Evolutionary conservation across 345 rosid genomes (phyloP).

Genomic region (Lumnitzera racemosa): DNA sequence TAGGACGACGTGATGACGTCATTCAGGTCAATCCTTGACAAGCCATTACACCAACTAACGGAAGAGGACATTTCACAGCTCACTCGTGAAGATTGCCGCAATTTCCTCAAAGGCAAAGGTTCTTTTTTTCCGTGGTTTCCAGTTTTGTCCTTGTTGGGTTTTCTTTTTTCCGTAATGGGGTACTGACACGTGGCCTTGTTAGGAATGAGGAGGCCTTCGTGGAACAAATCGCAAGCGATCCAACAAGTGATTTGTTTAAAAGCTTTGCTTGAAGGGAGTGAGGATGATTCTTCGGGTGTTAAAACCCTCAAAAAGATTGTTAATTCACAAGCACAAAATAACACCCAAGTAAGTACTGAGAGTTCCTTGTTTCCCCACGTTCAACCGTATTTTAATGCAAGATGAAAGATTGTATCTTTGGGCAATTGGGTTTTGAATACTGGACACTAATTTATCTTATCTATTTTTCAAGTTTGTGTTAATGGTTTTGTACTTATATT

Average conservation of each 20-base stretch:
- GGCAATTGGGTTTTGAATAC: too few species aligned
- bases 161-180: slow-evolving; percentile 9
- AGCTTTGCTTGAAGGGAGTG: slow-evolving; percentile 59
- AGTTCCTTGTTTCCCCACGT: too few species aligned
- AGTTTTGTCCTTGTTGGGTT: background rate
- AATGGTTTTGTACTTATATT: too few species aligned
- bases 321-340: too few species aligned
- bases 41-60: slow-evolving; percentile 68
- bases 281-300: slow-evolving; percentile 67
- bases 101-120: slow-evolving; percentile 89
- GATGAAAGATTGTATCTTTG: too few species aligned
- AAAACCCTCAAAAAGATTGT: slow-evolving; percentile 51
- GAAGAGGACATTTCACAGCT: slow-evolving; percentile 98
- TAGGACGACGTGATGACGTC: slow-evolving; percentile 44
- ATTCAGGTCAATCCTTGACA: slow-evolving; percentile 60
- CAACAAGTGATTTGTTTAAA: slow-evolving; percentile 91
- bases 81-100: slow-evolving; percentile 94
- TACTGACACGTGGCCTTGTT: slow-evolving; percentile 40
- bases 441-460: too few species aligned
- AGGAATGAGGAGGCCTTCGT: slow-evolving; percentile 96
- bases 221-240: slow-evolving; percentile 99
- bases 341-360: too few species aligned
- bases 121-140: background rate
- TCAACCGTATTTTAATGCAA: too few species aligned
- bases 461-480: too few species aligned